Evolutionary conservation across 2,329 filamentous ascomycete species (phyloP), one percentile per base, ranked within the genome.

Genomic region (Thermoascus crustaceus): DNA sequence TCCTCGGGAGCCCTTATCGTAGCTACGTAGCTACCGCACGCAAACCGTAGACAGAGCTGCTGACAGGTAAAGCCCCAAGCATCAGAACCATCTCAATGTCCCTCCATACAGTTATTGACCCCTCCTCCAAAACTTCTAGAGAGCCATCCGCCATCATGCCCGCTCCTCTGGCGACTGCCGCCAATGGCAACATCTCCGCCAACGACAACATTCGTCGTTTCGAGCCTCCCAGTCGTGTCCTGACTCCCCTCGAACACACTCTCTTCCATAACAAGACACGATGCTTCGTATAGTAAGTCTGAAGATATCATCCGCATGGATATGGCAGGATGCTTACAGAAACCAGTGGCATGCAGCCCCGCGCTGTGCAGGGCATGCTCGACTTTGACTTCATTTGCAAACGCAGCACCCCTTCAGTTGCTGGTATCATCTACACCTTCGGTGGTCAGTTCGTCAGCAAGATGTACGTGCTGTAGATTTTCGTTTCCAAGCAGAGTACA

Each of bases 321-420:
- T 13, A 8, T 30, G 20, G 13, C 11, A 14, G 4, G 19, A 22
- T 30, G 32, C 57, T 64, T 42, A 66, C 52, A 30, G 23, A 23
- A 32, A 21, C 7, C 54, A 80, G 76, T 72, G 91, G 91, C 67
- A 85, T 98, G 61, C 91, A 98, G 73, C 89, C 91, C 60, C 81
- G 88, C 66, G 84, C 85, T 53, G 84, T 88, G 50, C 84, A 88
- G 72, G 83, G 83, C 64, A 88, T 88, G 82, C 84, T 98, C 64
- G 91, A 98, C 69, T 98, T 98, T 67, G 91, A 98, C 76, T 98
- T 96, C 78, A 98, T 98, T 72, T 98, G 91, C 87, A 96, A 96
- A 80, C 85, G 91, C 58, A 77, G 80, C 63, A 93, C 85, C 42
- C 91, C 91, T 47, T 98, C 91, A 40, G 91, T 98, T 40, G 91